Base-by-base conservation (phyloP, 495 filamentous ascomycete species). In the Daldinia childiae region DNA sequence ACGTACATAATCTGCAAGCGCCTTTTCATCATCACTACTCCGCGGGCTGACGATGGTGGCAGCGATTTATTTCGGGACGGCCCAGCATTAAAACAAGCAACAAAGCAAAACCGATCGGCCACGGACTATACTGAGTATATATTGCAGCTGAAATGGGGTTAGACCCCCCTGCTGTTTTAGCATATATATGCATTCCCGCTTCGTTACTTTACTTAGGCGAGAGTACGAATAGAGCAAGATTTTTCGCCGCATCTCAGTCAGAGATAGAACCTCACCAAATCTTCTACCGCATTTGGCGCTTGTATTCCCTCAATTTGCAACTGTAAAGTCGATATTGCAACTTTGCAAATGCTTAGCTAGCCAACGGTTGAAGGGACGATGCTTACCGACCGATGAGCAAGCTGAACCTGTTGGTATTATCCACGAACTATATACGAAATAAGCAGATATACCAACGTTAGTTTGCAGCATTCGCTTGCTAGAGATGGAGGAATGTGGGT, bases 261-360 rank as follows among this genome's bases (percentile, higher is more conserved):
- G 60, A 39, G 24, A n/a, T n/a, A 39, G 12, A 19, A 54, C 17
- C 27, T 57, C 30, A 57, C 54, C 17, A 57, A 60, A 55, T 50
- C 58, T 43, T 48, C 52, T 59, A 32, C 57, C 71, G 66, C 66
- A 2, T 48, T 66, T 69, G 58, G 66, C 71, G 71, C 71, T 69
- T 66, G 58, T 69, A 73, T 63, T 56, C 58, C 66, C 50, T 19
- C 36, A 51, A 69, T 27, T 6, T 32, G 30, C 54, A 36, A 57
- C 54, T 19, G n/a, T 9, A 54, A 30, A 9, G 51, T 15, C 30
- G 57, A 43, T 66, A 45, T 12, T 26, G 41, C 24, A 51, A 62
- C 59, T 68, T 60, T 36, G 52, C 26, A 32, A 64, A 57, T 50
- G 30, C 32, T 60, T 4, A 58, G 50, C 55, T 38, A 68, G 55